Evolutionary conservation across 257 asterid species (phyloP), one percentile per base, ranked within the genome.

Genomic region (Oldenlandia corymbosa): DNA sequence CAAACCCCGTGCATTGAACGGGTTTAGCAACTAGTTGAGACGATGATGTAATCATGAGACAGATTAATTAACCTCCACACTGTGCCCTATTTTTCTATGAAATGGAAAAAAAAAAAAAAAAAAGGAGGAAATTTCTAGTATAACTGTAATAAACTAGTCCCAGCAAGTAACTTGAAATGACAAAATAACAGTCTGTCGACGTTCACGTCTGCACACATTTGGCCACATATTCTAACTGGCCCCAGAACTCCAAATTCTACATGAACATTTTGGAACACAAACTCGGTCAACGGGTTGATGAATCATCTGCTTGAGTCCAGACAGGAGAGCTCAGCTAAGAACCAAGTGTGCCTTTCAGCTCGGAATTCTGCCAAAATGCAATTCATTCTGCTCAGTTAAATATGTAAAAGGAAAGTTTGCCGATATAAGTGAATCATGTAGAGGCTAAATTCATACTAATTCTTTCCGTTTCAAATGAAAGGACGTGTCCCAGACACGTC

Each of bases 361-460:
- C 20, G n/a, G 36, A n/a, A 7, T 68, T 59, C 73, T 60, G 62
- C 24, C 41, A 16, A 50, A 13, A 6, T 24, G 59, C 43, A 59
- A 10, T 7, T 17, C 34, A 21, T 50, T 60, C 16, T 24, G 56
- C 60, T 58, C 21, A 1, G 51, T 48, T 62, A 11, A 62, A 26
- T 28, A 43, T 2, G 46, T 10, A 17, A 24, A 45, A 41, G 32
- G 58, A 1, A n/a, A 27, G 41, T n/a, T n/a, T n/a, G n/a, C n/a
- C n/a, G n/a, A n/a, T n/a, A n/a, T n/a, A n/a, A n/a, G n/a, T n/a
- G n/a, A n/a, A n/a, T n/a, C n/a, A n/a, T n/a, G n/a, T n/a, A n/a
- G n/a, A n/a, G n/a, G n/a, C n/a, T n/a, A n/a, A n/a, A n/a, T n/a
- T n/a, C n/a, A n/a, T n/a, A n/a, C n/a, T n/a, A n/a, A n/a, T n/a